Percentiles rank a stretch among this genome's conserved stretches.
phyloP scores from a whole-genome alignment of 2,329 filamentous ascomycete genomes.

The Apiospora phragmitis region DNA sequence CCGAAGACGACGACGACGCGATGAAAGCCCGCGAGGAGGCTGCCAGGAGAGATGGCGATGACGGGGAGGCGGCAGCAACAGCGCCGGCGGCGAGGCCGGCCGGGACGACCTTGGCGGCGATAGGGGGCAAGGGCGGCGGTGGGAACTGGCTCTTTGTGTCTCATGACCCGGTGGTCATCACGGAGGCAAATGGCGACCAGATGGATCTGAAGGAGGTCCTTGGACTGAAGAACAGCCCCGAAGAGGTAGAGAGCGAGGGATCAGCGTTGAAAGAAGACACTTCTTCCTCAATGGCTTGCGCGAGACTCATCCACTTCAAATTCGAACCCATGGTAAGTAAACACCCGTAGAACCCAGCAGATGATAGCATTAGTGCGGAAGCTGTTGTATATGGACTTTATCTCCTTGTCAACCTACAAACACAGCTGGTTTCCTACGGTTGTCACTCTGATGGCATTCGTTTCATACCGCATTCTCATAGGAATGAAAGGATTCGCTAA shows the following conservation, averaged over 20 bases:
- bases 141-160: constrained; percentile 87
- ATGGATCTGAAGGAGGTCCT: constrained; percentile 24
- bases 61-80: constrained; percentile 17
- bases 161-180: constrained; percentile 64
- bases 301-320: constrained; percentile 75
- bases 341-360: not conserved
- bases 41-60: constrained; percentile 16
- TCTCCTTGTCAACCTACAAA: not conserved
- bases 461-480: not conserved
- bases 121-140: constrained; percentile 83
- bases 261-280: not conserved
- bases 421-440: not conserved
- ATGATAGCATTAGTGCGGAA: not conserved
- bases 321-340: constrained; percentile 90
- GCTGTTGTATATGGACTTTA: not conserved
- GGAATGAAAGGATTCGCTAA: not conserved
- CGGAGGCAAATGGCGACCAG: constrained; percentile 18
- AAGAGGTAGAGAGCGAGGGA: constrained; percentile 12
- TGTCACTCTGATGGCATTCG: not conserved
- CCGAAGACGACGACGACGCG: not conserved
- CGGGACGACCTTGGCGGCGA: constrained; percentile 51
- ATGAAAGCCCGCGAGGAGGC: not conserved
- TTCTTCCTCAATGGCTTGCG: no score
- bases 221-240: constrained; percentile 28
- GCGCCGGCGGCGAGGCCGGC: constrained; percentile 18